Conservation (phyloP, 441 rosid genomes). For the Isatis lusitanica region DNA sequence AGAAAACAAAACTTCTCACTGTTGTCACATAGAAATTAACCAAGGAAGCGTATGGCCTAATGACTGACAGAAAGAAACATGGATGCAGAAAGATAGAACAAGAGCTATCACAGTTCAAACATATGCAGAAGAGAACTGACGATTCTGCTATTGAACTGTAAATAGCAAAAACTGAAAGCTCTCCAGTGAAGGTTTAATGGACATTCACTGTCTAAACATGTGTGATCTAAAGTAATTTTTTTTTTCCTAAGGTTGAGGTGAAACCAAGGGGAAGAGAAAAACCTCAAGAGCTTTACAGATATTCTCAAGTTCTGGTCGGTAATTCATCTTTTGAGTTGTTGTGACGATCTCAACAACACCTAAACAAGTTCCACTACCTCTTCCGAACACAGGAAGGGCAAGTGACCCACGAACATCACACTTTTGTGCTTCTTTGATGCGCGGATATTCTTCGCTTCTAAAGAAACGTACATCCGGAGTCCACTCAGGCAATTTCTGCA, state of each 20-base stretch:
- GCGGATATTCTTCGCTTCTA: slow-evolving; percentile 65
- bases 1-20: not conserved
- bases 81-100: not conserved
- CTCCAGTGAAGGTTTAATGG: not conserved
- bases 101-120: not conserved
- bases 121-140: slow-evolving; percentile 30
- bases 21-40: not conserved
- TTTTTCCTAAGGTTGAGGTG: not conserved
- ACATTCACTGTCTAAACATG: not conserved
- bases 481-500: slow-evolving; percentile 77
- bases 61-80: not conserved
- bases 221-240: not conserved
- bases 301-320: slow-evolving; percentile 67
- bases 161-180: not conserved
- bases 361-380: slow-evolving; percentile 68
- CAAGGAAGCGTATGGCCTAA: not conserved
- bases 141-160: not conserved
- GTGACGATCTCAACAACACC: slow-evolving; percentile 92
- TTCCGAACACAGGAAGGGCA: slow-evolving; percentile 66
- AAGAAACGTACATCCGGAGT: slow-evolving; percentile 89
- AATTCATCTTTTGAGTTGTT: slow-evolving; percentile 65
- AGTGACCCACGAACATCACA: slow-evolving; percentile 69
- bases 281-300: slow-evolving; percentile 95
- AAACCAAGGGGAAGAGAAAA: slow-evolving; percentile 25
- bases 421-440: slow-evolving; percentile 51